Evolutionary conservation across 202 grass and related monocot species (phyloP).

Genomic region (Elaeis oleifera): DNA sequence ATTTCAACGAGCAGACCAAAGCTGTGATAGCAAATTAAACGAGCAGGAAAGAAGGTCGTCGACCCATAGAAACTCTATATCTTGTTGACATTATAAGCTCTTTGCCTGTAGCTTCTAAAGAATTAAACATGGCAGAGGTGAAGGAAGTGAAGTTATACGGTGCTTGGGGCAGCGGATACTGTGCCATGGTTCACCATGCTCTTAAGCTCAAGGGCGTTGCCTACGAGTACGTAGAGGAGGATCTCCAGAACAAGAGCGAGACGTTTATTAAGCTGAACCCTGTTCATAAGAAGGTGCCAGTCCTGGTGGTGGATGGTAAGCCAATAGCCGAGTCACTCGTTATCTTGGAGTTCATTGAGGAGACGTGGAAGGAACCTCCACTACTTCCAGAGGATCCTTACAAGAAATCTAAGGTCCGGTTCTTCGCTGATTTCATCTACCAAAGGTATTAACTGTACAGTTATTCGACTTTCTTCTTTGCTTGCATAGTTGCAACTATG

Average conservation of each 20-base stretch:
- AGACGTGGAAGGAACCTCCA: constrained; percentile 21
- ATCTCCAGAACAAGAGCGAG: constrained; percentile 43
- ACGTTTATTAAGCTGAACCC: constrained; percentile 33
- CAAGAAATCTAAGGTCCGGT: constrained; percentile 19
- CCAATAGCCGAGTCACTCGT: constrained; percentile 35
- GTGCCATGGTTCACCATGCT: constrained; percentile 30
- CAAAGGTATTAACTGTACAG: constrained; percentile 8
- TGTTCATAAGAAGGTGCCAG: constrained; percentile 48
- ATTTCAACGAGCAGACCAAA: no score
- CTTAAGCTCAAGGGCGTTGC: constrained; percentile 36
- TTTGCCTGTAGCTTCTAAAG: constrained; percentile 1
- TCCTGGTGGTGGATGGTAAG: constrained; percentile 30
- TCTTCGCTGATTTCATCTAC: constrained; percentile 28
- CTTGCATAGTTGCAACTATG: no score
- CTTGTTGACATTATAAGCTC: no score
- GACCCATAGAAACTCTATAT: no score
- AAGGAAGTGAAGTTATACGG: constrained; percentile 50
- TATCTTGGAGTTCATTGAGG: constrained; percentile 38
- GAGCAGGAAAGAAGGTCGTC: no score
- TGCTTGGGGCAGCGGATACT: constrained; percentile 15
- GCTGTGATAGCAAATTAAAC: no score
- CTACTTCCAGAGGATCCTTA: constrained; percentile 22
- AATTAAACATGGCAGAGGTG: constrained; percentile 11
- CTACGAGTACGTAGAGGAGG: constrained; percentile 45
- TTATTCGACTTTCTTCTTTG: not conserved